phyloP scores from a whole-genome alignment of 2,329 filamentous ascomycete species.

The Penicillium sp. region DNA sequence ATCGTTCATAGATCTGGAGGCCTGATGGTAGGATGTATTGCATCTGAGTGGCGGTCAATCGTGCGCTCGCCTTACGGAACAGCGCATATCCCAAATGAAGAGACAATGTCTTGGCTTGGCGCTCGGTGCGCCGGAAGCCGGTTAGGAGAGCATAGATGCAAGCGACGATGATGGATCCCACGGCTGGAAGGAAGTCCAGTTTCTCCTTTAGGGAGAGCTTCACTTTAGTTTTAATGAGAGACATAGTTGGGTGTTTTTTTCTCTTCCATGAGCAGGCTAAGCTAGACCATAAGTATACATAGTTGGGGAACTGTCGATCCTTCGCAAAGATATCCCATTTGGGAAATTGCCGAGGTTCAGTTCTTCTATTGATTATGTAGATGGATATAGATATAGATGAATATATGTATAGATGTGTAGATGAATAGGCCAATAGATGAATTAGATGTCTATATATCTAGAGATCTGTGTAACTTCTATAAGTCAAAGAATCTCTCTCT shows the following conservation, averaged over 20 bases:
- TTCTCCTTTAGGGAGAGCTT: conserved; percentile 31
- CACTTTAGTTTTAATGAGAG: conserved; percentile 13
- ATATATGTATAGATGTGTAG: too few species aligned
- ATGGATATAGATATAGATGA: neutral
- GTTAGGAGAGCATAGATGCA: conserved; percentile 31
- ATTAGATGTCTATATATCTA: too few species aligned
- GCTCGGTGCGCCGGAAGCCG: conserved; percentile 27
- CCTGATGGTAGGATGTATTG: conserved; percentile 30
- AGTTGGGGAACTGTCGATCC: neutral
- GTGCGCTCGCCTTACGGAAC: conserved; percentile 31
- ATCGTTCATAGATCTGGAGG: conserved; percentile 31
- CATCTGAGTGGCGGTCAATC: conserved; percentile 30
- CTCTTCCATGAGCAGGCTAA: too few species aligned
- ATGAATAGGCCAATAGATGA: too few species aligned
- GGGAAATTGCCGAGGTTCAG: conserved; percentile 3
- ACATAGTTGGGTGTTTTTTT: conserved; percentile 10
- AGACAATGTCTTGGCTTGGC: conserved; percentile 30
- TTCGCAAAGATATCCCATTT: conserved; percentile 19
- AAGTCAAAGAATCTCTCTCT: too few species aligned
- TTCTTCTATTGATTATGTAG: too few species aligned
- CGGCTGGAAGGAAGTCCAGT: conserved; percentile 35
- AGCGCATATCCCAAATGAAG: conserved; percentile 38
- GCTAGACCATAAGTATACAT: neutral
- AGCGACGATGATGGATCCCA: conserved; percentile 27
- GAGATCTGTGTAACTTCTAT: too few species aligned